Evolutionary conservation across 2,329 filamentous ascomycete species (phyloP).

Genomic region (Cadophora sp.): DNA sequence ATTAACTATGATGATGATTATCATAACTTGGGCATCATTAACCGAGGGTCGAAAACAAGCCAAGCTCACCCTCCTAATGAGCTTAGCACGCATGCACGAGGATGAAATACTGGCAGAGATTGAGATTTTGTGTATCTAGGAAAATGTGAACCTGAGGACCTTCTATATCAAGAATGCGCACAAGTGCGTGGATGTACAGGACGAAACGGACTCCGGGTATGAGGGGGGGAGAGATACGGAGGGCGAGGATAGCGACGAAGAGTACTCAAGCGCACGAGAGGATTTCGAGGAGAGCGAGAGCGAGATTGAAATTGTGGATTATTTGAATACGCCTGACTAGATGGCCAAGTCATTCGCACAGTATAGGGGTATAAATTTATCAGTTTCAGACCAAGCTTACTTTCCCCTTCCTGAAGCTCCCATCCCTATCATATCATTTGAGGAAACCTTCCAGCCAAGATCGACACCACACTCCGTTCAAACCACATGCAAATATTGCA

Average conservation of each 20-base stretch:
- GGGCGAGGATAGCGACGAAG: not conserved
- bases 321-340: not conserved
- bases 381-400: not conserved
- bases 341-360: not conserved
- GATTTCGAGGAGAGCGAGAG: not conserved
- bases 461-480: not conserved
- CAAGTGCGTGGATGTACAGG: not conserved
- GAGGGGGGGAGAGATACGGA: not conserved
- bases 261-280: not conserved
- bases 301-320: not conserved
- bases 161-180: not conserved
- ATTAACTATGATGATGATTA: not conserved
- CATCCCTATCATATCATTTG: not conserved
- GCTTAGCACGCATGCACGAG: not conserved
- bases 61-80: not conserved
- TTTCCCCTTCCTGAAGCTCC: not conserved
- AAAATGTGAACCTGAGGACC: not conserved
- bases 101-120: not conserved
- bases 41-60: not conserved
- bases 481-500: not conserved
- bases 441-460: not conserved
- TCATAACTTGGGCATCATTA: not conserved
- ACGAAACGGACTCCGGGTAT: not conserved
- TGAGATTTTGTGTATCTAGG: not conserved
- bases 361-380: constrained; percentile 6